A percentile compares a stretch with the other conserved stretches of the same genome.
Conservation (phyloP, 225 moss, liverwort and hornwort genomes). For the Asterella californica region DNA sequence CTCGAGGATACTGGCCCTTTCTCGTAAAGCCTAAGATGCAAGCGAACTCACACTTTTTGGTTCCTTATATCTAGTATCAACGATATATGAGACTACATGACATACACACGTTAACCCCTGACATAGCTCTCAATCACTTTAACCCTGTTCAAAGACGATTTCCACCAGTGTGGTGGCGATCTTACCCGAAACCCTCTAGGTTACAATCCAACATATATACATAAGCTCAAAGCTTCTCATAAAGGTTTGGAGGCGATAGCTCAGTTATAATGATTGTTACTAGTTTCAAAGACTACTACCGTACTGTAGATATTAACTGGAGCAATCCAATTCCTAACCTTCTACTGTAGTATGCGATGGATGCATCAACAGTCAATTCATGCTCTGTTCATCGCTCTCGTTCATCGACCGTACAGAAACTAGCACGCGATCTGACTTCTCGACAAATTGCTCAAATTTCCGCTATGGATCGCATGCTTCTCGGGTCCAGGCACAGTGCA, state of each 20-base stretch:
- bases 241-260: neutral
- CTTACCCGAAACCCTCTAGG: neutral
- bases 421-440: neutral
- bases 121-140: no score
- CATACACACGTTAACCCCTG: no score
- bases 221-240: neutral
- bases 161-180: no score
- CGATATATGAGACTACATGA: no score
- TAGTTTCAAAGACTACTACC: neutral
- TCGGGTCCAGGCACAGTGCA: neutral
- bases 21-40: no score
- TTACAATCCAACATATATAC: conserved; percentile 10
- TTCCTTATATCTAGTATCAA: no score
- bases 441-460: neutral
- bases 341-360: neutral
- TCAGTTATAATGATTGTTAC: neutral
- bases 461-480: neutral
- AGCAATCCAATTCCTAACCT: neutral
- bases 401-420: neutral
- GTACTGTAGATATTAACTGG: neutral
- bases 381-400: neutral
- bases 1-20: no score
- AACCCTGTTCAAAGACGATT: no score
- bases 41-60: no score
- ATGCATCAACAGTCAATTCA: neutral